Conservation (phyloP, 768 basidiomycete genomes). For the Pleurotus citrinopileatus region DNA sequence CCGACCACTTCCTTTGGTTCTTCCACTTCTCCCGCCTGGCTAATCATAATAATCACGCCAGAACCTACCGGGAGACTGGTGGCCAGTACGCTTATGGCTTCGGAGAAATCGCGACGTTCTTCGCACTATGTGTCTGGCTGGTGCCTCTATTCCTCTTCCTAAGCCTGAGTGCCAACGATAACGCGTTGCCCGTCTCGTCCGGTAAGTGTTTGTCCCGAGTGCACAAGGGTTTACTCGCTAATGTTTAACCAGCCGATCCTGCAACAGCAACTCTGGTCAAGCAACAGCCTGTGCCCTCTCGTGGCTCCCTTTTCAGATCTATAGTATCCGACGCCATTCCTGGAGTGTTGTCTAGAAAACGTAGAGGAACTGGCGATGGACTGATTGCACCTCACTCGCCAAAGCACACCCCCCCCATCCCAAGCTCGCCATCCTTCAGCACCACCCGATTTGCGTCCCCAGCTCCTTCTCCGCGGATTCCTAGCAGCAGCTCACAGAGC, state of each 20-base stretch:
- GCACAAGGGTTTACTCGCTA: neutral
- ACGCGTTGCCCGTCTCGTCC: slow-evolving; percentile 79
- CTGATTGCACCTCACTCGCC: slow-evolving; percentile 67
- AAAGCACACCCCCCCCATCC: slow-evolving; percentile 4
- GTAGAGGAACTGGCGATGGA: slow-evolving; percentile 59
- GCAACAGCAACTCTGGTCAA: slow-evolving; percentile 35
- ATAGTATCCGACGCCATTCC: slow-evolving; percentile 51
- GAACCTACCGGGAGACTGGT: slow-evolving; percentile 40
- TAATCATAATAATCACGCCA: slow-evolving; percentile 56
- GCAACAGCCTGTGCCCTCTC: slow-evolving; percentile 22
- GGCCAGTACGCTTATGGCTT: slow-evolving; percentile 34
- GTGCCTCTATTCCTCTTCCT: slow-evolving; percentile 93
- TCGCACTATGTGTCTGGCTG: slow-evolving; percentile 83
- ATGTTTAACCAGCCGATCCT: slow-evolving; percentile 27
- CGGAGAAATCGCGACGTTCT: slow-evolving; percentile 79
- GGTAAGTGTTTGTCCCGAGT: slow-evolving; percentile 29
- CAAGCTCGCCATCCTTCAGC: slow-evolving; percentile 4
- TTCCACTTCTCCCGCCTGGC: slow-evolving; percentile 83
- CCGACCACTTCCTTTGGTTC: slow-evolving; percentile 96
- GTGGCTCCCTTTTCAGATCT: slow-evolving; percentile 67
- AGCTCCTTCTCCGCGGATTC: slow-evolving; percentile 25
- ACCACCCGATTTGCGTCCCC: slow-evolving; percentile 19
- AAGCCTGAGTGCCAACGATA: slow-evolving; percentile 95
- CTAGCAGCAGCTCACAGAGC: slow-evolving; percentile 11
- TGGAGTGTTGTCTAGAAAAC: slow-evolving; percentile 36